These are phyloP conservation scores for Alternaria gansuensis DNA, from an alignment of 2,329 filamentous ascomycete genomes.

Conservation along the genomic window DNA sequence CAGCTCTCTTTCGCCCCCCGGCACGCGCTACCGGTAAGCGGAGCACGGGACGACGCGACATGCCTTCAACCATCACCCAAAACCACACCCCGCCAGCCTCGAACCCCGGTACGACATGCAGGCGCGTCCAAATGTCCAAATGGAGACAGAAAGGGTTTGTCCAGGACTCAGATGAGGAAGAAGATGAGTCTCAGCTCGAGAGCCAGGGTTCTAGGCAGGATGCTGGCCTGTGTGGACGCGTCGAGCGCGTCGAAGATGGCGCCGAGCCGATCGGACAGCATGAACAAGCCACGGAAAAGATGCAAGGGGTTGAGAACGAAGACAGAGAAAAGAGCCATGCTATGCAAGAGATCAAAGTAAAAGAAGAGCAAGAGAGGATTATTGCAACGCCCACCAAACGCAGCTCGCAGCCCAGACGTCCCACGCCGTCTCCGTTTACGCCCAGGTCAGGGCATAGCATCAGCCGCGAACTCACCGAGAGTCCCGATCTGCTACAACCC, in stretches of 20 bases:
- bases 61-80: slow-evolving; percentile 18
- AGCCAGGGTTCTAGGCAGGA: slow-evolving; percentile 30
- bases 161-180: slow-evolving; percentile 62
- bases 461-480: slow-evolving; percentile 32
- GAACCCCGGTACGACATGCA: slow-evolving; percentile 45
- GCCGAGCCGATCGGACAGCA: slow-evolving; percentile 4
- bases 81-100: slow-evolving; percentile 30
- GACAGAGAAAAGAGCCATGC: background rate
- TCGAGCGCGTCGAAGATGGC: slow-evolving; percentile 32
- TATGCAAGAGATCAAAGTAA: background rate
- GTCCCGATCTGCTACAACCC: slow-evolving; percentile 44
- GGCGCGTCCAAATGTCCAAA: slow-evolving; percentile 56
- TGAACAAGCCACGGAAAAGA: background rate
- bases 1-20: slow-evolving; percentile 22
- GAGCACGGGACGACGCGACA: slow-evolving; percentile 39
- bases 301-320: background rate
- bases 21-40: slow-evolving; percentile 29
- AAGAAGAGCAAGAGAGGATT: background rate
- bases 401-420: slow-evolving; percentile 23
- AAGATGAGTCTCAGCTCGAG: slow-evolving; percentile 47
- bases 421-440: slow-evolving; percentile 35
- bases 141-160: slow-evolving; percentile 61
- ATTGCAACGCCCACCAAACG: slow-evolving; percentile 19
- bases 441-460: slow-evolving; percentile 15
- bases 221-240: slow-evolving; percentile 26